phyloP scores from a whole-genome alignment of 2,329 filamentous ascomycete species.

The Hypoxylon sp. region DNA sequence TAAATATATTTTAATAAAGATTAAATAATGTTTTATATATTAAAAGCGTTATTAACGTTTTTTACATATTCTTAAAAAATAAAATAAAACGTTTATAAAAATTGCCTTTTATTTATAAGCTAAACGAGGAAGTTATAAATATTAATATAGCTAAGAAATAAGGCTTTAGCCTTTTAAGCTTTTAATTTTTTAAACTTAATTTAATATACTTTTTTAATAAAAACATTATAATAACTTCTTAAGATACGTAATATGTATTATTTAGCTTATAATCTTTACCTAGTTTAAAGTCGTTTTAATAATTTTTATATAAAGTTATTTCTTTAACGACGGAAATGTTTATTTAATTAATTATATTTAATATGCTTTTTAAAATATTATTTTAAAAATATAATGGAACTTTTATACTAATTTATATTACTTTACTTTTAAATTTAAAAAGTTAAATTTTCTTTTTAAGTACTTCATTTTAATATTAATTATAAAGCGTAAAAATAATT shows the following conservation, averaged over 20 bases:
- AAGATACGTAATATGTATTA: not conserved
- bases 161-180: not conserved
- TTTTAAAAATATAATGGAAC: not conserved
- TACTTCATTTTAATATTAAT: not conserved
- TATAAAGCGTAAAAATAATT: not conserved
- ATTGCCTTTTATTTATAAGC: not conserved
- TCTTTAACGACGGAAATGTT: not conserved
- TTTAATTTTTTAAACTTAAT: no score
- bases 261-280: not conserved
- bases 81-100: not conserved
- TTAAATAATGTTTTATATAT: not conserved
- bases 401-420: not conserved
- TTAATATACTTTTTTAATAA: not conserved
- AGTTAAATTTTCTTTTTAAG: not conserved
- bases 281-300: not conserved
- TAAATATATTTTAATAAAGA: not conserved
- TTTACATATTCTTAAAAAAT: conserved; percentile 1
- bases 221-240: no score
- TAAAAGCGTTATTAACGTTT: not conserved
- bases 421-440: not conserved
- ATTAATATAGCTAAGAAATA: not conserved
- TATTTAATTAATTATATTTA: not conserved
- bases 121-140: not conserved
- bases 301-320: not conserved
- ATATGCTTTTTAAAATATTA: not conserved